Evolutionary conservation across 257 asterid genomes (phyloP).

Genomic region (Rauvolfia tetraphylla): DNA sequence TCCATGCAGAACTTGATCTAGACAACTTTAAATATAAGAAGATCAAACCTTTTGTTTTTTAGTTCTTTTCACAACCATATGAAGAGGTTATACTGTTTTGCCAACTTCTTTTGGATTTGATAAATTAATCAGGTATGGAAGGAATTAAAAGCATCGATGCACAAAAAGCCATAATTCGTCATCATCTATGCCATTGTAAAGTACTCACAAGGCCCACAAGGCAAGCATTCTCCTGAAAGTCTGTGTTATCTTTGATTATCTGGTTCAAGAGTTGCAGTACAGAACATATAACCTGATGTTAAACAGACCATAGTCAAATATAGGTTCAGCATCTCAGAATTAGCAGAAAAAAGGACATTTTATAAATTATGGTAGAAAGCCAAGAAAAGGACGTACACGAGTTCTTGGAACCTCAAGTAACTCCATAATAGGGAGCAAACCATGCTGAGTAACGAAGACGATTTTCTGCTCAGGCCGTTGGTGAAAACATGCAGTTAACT

Average conservation of each 20-base stretch:
- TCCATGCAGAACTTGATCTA: neutral
- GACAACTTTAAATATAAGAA: neutral
- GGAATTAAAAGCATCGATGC: neutral
- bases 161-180: neutral
- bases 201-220: conserved; percentile 92
- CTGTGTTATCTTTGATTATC: conserved; percentile 85
- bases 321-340: neutral
- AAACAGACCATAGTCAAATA: conserved; percentile 1
- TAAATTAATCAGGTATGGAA: neutral
- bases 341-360: neutral
- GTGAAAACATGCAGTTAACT: conserved; percentile 70
- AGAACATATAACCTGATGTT: conserved; percentile 72
- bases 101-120: neutral
- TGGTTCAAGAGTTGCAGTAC: conserved; percentile 91
- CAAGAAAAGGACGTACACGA: conserved; percentile 55
- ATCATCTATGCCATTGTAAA: conserved; percentile 1
- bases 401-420: conserved; percentile 87
- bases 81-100: neutral
- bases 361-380: conserved; percentile 19
- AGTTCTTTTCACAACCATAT: neutral
- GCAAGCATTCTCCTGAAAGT: conserved; percentile 96
- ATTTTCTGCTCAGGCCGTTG: conserved; percentile 91
- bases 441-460: conserved; percentile 90
- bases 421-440: conserved; percentile 92
- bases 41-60: neutral